phyloP scores from a whole-genome alignment of 192 early-diverging fungal genomes.

The Dissophora ornata region DNA sequence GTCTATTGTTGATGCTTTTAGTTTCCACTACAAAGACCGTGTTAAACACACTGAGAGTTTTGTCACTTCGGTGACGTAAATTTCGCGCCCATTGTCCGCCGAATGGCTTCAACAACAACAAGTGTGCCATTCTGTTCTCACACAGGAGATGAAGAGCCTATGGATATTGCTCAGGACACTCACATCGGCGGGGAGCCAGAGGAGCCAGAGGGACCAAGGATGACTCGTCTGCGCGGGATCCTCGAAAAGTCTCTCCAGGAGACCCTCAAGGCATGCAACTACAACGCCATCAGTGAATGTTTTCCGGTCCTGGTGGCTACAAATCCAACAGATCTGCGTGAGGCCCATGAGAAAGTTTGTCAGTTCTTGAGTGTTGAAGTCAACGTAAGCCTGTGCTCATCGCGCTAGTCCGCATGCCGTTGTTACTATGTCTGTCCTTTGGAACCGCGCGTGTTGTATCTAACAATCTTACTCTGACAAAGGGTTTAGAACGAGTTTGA shows the following conservation, averaged over 20 bases:
- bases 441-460: too few relatives aligned
- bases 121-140: neutral
- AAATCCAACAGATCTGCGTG: slow-evolving; percentile 19
- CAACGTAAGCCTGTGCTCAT: slow-evolving; percentile 9
- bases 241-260: slow-evolving; percentile 40
- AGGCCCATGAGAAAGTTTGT: slow-evolving; percentile 48
- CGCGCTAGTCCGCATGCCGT: neutral
- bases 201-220: slow-evolving; percentile 43
- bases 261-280: slow-evolving; percentile 48
- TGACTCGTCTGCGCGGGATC: slow-evolving; percentile 45
- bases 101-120: slow-evolving; percentile 1
- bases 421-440: too few relatives aligned
- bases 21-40: too few relatives aligned
- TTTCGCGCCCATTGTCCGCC: too few relatives aligned
- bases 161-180: slow-evolving; percentile 12
- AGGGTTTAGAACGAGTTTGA: slow-evolving; percentile 38
- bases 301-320: slow-evolving; percentile 21
- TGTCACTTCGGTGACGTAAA: too few relatives aligned
- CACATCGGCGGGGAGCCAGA: slow-evolving; percentile 1
- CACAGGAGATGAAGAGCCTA: neutral
- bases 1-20: too few relatives aligned
- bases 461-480: neutral
- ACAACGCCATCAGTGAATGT: slow-evolving; percentile 39
- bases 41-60: too few relatives aligned
- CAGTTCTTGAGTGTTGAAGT: slow-evolving; percentile 41